Evolutionary conservation across 2,329 filamentous ascomycete species (phyloP).

Genomic region (Fusarium setosum): DNA sequence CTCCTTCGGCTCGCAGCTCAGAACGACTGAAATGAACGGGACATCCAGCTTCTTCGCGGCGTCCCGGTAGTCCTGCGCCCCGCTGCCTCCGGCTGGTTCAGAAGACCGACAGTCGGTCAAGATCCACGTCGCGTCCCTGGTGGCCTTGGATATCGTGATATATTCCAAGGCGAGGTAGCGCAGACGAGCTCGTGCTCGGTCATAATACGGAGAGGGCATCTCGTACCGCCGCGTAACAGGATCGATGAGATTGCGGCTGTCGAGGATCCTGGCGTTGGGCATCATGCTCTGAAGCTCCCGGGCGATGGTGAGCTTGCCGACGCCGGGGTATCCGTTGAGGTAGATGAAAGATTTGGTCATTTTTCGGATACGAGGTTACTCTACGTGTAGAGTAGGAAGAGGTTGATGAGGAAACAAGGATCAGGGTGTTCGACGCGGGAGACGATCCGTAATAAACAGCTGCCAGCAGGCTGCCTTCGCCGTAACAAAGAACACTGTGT

Average conservation of each 20-base stretch:
- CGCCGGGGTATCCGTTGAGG: slow-evolving; percentile 6
- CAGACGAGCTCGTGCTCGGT: no score
- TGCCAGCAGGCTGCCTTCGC: no score
- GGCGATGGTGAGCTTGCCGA: slow-evolving; percentile 7
- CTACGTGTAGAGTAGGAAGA: no score
- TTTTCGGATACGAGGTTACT: no score
- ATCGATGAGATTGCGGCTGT: slow-evolving; percentile 1
- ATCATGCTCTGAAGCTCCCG: background rate
- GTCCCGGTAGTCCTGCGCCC: background rate
- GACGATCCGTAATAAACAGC: no score
- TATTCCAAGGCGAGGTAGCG: no score
- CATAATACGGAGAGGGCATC: no score
- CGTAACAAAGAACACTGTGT: no score
- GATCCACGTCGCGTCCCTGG: no score
- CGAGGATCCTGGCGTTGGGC: background rate
- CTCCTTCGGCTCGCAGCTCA: background rate
- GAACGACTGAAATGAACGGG: background rate
- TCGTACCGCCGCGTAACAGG: background rate
- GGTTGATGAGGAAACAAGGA: no score
- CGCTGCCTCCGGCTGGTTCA: background rate
- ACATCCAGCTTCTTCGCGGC: background rate
- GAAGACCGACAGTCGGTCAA: background rate
- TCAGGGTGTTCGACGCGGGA: no score
- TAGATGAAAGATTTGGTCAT: background rate
- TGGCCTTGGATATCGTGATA: no score